Evolutionary conservation across 2,329 filamentous ascomycete species (phyloP).

Genomic region (Plenodomus tracheiphilus): DNA sequence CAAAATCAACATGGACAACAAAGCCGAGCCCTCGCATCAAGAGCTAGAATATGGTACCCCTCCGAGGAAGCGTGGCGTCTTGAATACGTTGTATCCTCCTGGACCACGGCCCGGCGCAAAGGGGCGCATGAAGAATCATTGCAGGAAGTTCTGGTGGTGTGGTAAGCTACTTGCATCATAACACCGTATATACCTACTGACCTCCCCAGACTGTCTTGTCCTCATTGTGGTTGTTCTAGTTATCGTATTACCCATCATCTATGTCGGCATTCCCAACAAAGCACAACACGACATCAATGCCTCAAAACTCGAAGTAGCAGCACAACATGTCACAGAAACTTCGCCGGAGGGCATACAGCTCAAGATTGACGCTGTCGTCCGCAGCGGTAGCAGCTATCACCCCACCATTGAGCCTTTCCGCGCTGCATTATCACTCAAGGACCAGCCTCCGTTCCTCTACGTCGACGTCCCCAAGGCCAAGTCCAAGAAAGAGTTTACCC

Average conservation of each 20-base stretch:
- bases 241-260: constrained; percentile 61
- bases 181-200: constrained; percentile 3
- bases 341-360: constrained; percentile 53
- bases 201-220: constrained; percentile 49
- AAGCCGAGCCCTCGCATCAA: constrained; percentile 12
- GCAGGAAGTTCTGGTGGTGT: constrained; percentile 46
- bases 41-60: constrained; percentile 23
- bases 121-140: constrained; percentile 42
- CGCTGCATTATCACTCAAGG: constrained; percentile 54
- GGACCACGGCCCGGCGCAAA: constrained; percentile 36
- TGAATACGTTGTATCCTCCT: constrained; percentile 41
- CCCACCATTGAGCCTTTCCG: constrained; percentile 59
- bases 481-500: constrained; percentile 46
- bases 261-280: constrained; percentile 62
- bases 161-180: constrained; percentile 23
- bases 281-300: constrained; percentile 59
- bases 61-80: constrained; percentile 32
- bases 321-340: constrained; percentile 57
- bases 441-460: constrained; percentile 48
- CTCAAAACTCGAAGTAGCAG: constrained; percentile 55
- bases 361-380: constrained; percentile 53
- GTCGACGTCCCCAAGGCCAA: constrained; percentile 52
- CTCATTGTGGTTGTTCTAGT: constrained; percentile 57
- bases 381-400: constrained; percentile 55
- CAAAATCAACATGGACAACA: constrained; percentile 29